Evolutionary conservation across 768 basidiomycete species (phyloP).

Genomic region (Mycena floridula): DNA sequence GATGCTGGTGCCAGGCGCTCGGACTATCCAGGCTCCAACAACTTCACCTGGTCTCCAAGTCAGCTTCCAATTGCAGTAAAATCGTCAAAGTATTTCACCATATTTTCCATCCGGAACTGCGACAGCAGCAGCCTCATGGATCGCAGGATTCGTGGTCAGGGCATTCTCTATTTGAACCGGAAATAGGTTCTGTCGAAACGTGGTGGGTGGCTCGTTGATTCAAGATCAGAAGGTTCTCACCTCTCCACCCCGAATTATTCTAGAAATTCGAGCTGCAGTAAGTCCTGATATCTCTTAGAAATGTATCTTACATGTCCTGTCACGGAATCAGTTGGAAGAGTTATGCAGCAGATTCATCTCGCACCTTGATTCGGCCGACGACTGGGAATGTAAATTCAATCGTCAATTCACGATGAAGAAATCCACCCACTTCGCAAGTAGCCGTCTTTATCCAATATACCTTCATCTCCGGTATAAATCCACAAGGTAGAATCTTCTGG

Average conservation of each 20-base stretch:
- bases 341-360: too few relatives aligned
- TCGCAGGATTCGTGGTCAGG: conserved; percentile 43
- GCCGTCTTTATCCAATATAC: conserved; percentile 75
- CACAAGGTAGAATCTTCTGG: conserved; percentile 43
- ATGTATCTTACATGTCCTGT: not conserved
- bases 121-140: conserved; percentile 70
- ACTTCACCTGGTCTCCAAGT: too few relatives aligned
- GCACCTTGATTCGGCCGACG: conserved; percentile 74
- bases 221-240: too few relatives aligned
- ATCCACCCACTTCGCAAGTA: conserved; percentile 58
- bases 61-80: too few relatives aligned
- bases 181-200: conserved; percentile 61
- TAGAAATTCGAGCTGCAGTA: conserved; percentile 39
- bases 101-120: conserved; percentile 62
- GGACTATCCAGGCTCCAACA: conserved; percentile 75
- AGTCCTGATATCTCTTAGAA: not conserved
- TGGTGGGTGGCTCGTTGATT: too few relatives aligned
- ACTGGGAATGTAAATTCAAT: conserved; percentile 34
- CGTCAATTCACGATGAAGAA: not conserved
- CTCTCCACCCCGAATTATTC: conserved; percentile 85
- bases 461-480: conserved; percentile 85
- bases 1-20: conserved; percentile 32
- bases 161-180: conserved; percentile 83
- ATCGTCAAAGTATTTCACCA: too few relatives aligned
- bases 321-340: too few relatives aligned